Conservation (phyloP, 495 filamentous ascomycete genomes). For the Neurospora cerealis region DNA sequence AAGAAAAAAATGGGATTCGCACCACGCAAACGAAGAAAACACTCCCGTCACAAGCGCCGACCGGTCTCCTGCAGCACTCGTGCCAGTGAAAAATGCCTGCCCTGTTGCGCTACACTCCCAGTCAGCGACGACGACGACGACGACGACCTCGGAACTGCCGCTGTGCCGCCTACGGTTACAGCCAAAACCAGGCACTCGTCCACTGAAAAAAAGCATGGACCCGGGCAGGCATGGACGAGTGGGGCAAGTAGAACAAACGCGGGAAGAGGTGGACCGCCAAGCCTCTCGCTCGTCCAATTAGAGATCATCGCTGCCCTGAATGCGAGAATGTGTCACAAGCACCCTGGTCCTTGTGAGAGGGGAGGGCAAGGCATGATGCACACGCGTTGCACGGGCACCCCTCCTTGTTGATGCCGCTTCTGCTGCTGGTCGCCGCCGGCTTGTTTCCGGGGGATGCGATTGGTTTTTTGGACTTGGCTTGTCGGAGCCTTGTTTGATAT, state of each 20-base stretch:
- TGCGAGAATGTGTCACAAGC: background rate
- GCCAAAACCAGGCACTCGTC: background rate
- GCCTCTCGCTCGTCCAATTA: background rate
- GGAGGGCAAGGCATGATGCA: background rate
- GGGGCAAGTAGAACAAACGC: background rate
- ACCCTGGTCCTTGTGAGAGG: background rate
- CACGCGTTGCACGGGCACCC: background rate
- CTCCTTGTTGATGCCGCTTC: background rate
- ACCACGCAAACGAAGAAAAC: background rate
- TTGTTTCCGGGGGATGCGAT: background rate
- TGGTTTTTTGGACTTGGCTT: background rate
- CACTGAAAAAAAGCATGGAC: background rate
- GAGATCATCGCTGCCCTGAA: background rate
- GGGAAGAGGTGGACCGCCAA: background rate
- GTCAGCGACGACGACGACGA: background rate
- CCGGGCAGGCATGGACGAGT: background rate
- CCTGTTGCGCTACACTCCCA: background rate
- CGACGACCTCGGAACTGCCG: background rate
- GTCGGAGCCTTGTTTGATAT: background rate
- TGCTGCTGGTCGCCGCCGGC: background rate
- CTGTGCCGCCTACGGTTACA: background rate
- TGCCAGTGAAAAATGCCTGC: background rate
- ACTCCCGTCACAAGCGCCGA: background rate
- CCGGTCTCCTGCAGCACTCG: background rate
- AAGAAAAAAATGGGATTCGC: background rate